Percentiles rank a stretch among this genome's conserved stretches.
Evolutionary conservation across 257 asterid genomes (phyloP).

Genomic region (Przewalskia tangutica): DNA sequence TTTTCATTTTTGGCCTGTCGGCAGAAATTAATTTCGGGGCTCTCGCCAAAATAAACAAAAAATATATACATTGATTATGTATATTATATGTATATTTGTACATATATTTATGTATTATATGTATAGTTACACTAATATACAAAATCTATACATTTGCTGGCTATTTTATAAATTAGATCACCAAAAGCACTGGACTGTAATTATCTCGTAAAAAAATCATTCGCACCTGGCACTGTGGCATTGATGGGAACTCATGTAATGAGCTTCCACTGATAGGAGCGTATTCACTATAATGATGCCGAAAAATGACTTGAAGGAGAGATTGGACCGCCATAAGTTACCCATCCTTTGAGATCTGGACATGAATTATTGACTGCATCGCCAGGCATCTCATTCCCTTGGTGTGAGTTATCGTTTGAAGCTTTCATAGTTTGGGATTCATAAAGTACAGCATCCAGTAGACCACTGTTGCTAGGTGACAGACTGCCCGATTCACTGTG

Average conservation of each 20-base stretch:
- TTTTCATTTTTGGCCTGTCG: too few species aligned
- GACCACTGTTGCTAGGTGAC: slow-evolving; percentile 37
- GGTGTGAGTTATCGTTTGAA: slow-evolving; percentile 11
- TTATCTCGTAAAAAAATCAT: not conserved
- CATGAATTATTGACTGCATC: slow-evolving; percentile 12
- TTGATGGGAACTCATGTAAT: slow-evolving; percentile 27
- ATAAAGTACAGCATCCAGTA: slow-evolving; percentile 43
- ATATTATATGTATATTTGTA: too few species aligned
- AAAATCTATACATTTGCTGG: too few species aligned
- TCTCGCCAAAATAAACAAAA: too few species aligned
- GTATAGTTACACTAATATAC: too few species aligned
- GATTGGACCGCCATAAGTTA: slow-evolving; percentile 18
- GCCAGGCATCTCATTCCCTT: slow-evolving; percentile 10
- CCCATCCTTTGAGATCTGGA: slow-evolving; percentile 31
- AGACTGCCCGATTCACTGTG: slow-evolving; percentile 22
- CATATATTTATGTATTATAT: too few species aligned
- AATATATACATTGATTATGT: too few species aligned
- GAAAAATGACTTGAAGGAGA: slow-evolving; percentile 40
- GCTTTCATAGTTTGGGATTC: slow-evolving; percentile 31
- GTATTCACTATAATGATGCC: slow-evolving; percentile 25
- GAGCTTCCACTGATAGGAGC: slow-evolving; percentile 26
- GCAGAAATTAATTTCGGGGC: too few species aligned
- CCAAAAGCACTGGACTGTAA: too few species aligned
- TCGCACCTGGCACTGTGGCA: slow-evolving; percentile 29
- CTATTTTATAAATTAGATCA: too few species aligned